These are phyloP conservation scores for Fragaria ananassa DNA, from an alignment of 306 rosid genomes.

Conservation along the genomic window DNA sequence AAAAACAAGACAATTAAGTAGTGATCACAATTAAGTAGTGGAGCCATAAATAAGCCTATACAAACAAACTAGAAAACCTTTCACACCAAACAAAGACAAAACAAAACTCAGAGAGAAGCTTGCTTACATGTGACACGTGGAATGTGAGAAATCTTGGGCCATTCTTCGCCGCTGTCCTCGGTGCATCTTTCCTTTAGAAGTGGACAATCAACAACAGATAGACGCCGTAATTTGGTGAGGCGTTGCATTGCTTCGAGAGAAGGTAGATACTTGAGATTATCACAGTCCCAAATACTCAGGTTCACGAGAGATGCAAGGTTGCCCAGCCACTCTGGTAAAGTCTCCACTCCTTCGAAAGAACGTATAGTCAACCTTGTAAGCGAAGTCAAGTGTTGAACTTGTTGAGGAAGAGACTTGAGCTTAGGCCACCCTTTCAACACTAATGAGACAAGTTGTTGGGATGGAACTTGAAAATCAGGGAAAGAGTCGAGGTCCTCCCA, in stretches of 20 bases:
- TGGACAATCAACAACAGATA: fast-evolving
- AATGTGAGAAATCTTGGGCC: neutral
- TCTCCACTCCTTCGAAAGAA: neutral
- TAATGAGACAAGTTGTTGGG: neutral
- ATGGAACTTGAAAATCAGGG: neutral
- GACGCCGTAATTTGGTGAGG: neutral
- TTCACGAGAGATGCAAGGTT: neutral
- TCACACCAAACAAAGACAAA: no score
- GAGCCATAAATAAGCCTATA: no score
- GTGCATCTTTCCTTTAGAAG: neutral
- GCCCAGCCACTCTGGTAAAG: neutral
- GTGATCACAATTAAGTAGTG: no score
- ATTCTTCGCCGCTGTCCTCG: neutral
- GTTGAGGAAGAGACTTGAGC: neutral
- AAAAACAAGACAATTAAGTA: no score
- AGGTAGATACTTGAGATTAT: neutral
- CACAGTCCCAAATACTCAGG: fast-evolving
- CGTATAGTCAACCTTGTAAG: fast-evolving
- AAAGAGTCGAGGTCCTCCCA: neutral
- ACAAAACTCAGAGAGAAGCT: no score
- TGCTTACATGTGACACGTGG: neutral
- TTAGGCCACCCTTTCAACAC: neutral
- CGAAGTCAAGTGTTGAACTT: neutral
- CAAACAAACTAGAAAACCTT: no score
- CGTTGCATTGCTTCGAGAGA: neutral